phyloP scores from a whole-genome alignment of 345 rosid genomes.

The Populus davidiana region DNA sequence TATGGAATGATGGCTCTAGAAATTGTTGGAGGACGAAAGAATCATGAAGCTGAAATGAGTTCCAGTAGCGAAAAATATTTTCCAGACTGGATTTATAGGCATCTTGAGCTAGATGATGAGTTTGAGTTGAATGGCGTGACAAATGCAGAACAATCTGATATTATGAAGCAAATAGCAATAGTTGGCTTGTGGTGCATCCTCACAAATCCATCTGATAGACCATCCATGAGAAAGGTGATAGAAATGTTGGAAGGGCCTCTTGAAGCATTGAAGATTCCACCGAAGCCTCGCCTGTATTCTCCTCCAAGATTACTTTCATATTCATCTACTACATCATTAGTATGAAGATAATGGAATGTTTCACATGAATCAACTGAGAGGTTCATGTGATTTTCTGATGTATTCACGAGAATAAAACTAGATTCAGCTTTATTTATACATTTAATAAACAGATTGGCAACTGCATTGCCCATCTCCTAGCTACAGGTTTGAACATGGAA shows the following conservation, averaged over 20 bases:
- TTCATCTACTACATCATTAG: not conserved
- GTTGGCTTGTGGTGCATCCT: conserved; percentile 35
- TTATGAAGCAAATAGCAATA: not conserved
- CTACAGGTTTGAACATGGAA: not conserved
- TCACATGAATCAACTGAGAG: not conserved
- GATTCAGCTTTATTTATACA: not conserved
- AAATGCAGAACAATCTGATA: not conserved
- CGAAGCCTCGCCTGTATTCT: conserved; percentile 17
- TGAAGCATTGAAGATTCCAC: conserved; percentile 31
- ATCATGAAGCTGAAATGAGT: not conserved
- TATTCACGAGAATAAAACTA: not conserved
- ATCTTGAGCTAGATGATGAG: not conserved
- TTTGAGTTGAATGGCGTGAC: not conserved
- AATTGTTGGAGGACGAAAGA: not conserved
- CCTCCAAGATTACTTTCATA: not conserved
- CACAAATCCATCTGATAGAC: conserved; percentile 26
- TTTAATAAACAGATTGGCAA: too few relatives aligned
- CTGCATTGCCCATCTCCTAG: not conserved
- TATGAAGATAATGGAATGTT: not conserved
- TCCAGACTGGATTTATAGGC: conserved; percentile 2
- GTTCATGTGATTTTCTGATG: too few relatives aligned
- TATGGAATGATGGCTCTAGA: conserved; percentile 17
- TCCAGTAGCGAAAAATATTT: not conserved
- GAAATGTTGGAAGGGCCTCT: conserved; percentile 37
- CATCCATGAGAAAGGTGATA: conserved; percentile 29